Conservation (phyloP, 2,329 filamentous ascomycete species). For the Sarocladium strictum region DNA sequence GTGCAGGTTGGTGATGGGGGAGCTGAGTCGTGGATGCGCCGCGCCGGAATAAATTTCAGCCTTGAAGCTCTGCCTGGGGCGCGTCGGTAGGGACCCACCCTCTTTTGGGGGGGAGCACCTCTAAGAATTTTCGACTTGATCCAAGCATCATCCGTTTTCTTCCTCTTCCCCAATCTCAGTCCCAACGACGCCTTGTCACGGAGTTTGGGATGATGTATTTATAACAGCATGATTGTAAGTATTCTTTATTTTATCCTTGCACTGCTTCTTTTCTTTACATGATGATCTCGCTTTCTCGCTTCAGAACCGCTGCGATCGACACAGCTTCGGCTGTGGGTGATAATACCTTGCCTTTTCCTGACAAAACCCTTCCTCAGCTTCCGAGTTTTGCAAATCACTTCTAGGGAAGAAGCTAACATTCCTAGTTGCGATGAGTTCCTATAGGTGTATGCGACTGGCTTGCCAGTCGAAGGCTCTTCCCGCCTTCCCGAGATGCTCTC, state of each 20-base stretch:
- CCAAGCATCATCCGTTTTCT: background rate
- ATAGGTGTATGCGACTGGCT: conserved; percentile 26
- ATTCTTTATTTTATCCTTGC: background rate
- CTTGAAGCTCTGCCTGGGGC: conserved; percentile 10
- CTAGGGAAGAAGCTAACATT: conserved; percentile 11
- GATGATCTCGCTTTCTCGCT: conserved; percentile 39
- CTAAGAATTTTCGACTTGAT: conserved; percentile 2
- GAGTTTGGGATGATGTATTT: background rate
- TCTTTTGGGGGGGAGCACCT: background rate
- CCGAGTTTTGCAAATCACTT: conserved; percentile 9
- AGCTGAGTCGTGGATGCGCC: conserved; percentile 14
- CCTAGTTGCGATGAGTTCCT: conserved; percentile 27
- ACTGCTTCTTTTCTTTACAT: conserved; percentile 19
- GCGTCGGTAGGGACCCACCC: background rate
- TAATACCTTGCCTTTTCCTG: conserved; percentile 35
- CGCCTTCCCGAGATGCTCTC: background rate
- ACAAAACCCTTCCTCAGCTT: conserved; percentile 16
- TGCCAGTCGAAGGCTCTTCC: conserved; percentile 17
- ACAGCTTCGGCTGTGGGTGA: conserved; percentile 37
- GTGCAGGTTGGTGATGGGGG: conserved; percentile 10
- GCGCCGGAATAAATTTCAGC: conserved; percentile 29
- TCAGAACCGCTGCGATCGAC: conserved; percentile 48
- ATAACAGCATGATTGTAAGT: conserved; percentile 33
- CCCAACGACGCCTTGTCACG: background rate
- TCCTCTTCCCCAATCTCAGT: background rate